phyloP scores from a whole-genome alignment of 768 basidiomycete species.

The Lentinula aciculospora region DNA sequence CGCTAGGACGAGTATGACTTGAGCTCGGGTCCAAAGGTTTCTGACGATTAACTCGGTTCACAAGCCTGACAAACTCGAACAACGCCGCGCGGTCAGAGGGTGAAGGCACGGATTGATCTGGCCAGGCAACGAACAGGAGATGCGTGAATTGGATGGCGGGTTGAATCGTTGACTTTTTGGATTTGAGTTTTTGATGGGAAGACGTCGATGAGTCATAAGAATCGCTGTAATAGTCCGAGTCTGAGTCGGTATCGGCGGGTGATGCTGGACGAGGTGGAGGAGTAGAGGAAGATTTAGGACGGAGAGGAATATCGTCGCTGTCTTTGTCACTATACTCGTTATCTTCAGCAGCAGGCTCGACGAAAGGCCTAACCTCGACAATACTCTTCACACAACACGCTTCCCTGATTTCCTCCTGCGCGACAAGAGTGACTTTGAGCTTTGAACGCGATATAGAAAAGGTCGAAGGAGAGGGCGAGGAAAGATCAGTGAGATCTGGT shows the following conservation, averaged over 20 bases:
- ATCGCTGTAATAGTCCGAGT: slow-evolving; percentile 21
- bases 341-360: not conserved
- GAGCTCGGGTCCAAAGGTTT: slow-evolving; percentile 21
- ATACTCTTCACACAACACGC: slow-evolving; percentile 60
- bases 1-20: not conserved
- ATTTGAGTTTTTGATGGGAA: slow-evolving; percentile 6
- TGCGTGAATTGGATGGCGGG: slow-evolving; percentile 45
- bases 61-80: slow-evolving; percentile 57
- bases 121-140: slow-evolving; percentile 73
- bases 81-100: slow-evolving; percentile 54
- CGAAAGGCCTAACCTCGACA: slow-evolving; percentile 30
- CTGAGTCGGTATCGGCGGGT: not conserved
- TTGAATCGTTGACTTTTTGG: not conserved
- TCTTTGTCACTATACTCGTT: not conserved
- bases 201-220: not conserved
- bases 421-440: slow-evolving; percentile 48
- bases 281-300: not conserved
- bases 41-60: slow-evolving; percentile 56
- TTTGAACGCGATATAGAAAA: slow-evolving; percentile 19
- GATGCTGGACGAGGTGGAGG: not conserved
- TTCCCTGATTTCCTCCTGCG: slow-evolving; percentile 38
- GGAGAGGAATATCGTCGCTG: not conserved
- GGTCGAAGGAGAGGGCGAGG: slow-evolving; percentile 21
- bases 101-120: slow-evolving; percentile 78
- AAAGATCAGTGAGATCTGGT: slow-evolving; percentile 27